These are phyloP conservation scores for Lactuca sativa DNA, from an alignment of 129 eudicot genomes.

Conservation along the genomic window DNA sequence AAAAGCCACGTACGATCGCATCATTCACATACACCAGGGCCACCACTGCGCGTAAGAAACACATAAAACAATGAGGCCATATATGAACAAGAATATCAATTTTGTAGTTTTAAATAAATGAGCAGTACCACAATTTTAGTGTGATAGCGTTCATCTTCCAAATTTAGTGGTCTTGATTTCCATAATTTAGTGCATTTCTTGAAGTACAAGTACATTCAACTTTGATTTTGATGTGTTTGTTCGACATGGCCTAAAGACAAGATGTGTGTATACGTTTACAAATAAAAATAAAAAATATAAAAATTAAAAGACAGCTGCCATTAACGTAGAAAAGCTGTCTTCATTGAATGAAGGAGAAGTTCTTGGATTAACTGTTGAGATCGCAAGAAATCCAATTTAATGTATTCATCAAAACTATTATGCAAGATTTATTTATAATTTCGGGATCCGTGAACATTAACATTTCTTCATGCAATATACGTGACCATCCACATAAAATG, in stretches of 20 bases:
- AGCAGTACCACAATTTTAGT: neutral
- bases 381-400: slow-evolving; percentile 28
- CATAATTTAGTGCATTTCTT: slow-evolving; percentile 1
- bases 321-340: slow-evolving; percentile 37
- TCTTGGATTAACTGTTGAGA: slow-evolving; percentile 33
- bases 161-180: slow-evolving; percentile 1
- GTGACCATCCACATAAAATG: neutral
- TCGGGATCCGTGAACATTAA: slow-evolving; percentile 28
- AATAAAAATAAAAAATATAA: neutral
- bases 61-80: too few species aligned
- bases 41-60: too few species aligned
- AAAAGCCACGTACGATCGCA: too few species aligned
- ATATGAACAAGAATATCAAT: too few species aligned
- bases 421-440: neutral
- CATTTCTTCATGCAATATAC: slow-evolving; percentile 24
- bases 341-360: slow-evolving; percentile 41
- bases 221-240: slow-evolving; percentile 19
- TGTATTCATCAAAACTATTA: slow-evolving; percentile 1
- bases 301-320: slow-evolving; percentile 36
- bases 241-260: slow-evolving; percentile 26
- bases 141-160: neutral
- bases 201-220: slow-evolving; percentile 3
- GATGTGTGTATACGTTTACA: neutral
- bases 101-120: too few species aligned
- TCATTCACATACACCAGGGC: too few species aligned